Conservation (phyloP, 768 basidiomycete genomes). For the Hericium rajendrae region DNA sequence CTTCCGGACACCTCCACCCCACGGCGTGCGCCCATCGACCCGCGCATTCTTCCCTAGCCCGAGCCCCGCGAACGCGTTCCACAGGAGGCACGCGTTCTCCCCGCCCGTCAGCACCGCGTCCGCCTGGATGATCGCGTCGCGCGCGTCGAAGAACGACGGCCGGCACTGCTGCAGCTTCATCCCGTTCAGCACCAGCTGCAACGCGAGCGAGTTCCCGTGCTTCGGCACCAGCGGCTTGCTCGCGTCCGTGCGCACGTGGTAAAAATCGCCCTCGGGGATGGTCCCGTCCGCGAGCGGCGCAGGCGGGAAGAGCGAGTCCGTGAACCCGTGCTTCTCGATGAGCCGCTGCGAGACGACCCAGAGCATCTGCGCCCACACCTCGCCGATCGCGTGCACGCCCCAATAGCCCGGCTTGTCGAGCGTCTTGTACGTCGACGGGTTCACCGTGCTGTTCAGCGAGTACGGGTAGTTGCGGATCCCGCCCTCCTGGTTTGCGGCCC, state of each 20-base stretch:
- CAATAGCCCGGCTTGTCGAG: constrained; percentile 92
- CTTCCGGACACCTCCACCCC: constrained; percentile 84
- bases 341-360: constrained; percentile 71
- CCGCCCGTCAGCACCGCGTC: constrained; percentile 86
- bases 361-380: constrained; percentile 92
- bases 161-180: constrained; percentile 96
- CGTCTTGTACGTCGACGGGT: constrained; percentile 90
- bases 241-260: constrained; percentile 32
- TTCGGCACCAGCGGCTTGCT: constrained; percentile 63
- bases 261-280: constrained; percentile 67
- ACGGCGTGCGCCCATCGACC: constrained; percentile 72
- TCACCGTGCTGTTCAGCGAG: constrained; percentile 61
- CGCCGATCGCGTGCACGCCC: constrained; percentile 87
- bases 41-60: constrained; percentile 75
- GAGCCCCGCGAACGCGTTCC: constrained; percentile 74
- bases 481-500: constrained; percentile 70
- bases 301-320: constrained; percentile 75
- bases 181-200: constrained; percentile 78
- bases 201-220: constrained; percentile 80
- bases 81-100: constrained; percentile 84
- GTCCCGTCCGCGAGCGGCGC: constrained; percentile 51
- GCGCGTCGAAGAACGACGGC: constrained; percentile 83
- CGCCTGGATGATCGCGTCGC: constrained; percentile 85
- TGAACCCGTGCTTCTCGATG: constrained; percentile 77
- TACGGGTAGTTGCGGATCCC: constrained; percentile 90